These are phyloP conservation scores for Rhodotorula babjevae DNA, from an alignment of 768 basidiomycete species.

Conservation along the genomic window DNA sequence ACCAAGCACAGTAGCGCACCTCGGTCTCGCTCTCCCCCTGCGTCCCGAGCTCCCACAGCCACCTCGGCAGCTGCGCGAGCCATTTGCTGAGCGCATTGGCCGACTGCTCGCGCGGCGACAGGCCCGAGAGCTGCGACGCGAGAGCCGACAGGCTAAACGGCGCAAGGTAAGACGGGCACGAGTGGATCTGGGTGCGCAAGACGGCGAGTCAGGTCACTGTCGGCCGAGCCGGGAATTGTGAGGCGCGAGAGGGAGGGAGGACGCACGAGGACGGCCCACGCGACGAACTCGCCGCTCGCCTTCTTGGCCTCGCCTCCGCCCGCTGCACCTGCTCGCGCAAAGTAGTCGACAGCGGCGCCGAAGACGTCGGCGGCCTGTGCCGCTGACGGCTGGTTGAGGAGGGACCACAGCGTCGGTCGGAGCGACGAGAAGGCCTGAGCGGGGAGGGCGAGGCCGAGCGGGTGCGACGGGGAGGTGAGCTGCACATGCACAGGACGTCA, in stretches of 20 bases:
- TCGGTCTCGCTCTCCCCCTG: constrained; percentile 53
- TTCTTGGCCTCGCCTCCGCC: constrained; percentile 62
- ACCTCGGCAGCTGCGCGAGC: constrained; percentile 70
- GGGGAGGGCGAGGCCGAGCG: constrained; percentile 30
- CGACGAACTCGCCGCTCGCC: constrained; percentile 69
- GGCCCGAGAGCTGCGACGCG: constrained; percentile 42
- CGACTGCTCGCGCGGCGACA: constrained; percentile 45
- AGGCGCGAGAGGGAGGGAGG: neutral
- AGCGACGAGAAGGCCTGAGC: constrained; percentile 50
- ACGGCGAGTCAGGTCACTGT: neutral
- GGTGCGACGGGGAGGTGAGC: constrained; percentile 8
- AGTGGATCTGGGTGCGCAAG: neutral
- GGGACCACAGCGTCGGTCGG: constrained; percentile 58
- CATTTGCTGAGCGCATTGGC: constrained; percentile 53
- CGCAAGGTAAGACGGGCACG: neutral
- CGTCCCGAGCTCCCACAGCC: constrained; percentile 50
- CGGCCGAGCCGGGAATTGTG: neutral
- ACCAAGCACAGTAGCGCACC: constrained; percentile 51
- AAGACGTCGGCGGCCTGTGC: constrained; percentile 49
- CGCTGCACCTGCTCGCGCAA: constrained; percentile 44
- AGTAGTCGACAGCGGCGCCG: constrained; percentile 63
- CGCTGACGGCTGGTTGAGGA: constrained; percentile 47
- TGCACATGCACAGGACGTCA: neutral
- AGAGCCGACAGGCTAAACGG: constrained; percentile 40
- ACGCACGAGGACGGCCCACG: constrained; percentile 62